These are phyloP conservation scores for Plantago ovata DNA, from an alignment of 257 asterid species.

Conservation along the genomic window DNA sequence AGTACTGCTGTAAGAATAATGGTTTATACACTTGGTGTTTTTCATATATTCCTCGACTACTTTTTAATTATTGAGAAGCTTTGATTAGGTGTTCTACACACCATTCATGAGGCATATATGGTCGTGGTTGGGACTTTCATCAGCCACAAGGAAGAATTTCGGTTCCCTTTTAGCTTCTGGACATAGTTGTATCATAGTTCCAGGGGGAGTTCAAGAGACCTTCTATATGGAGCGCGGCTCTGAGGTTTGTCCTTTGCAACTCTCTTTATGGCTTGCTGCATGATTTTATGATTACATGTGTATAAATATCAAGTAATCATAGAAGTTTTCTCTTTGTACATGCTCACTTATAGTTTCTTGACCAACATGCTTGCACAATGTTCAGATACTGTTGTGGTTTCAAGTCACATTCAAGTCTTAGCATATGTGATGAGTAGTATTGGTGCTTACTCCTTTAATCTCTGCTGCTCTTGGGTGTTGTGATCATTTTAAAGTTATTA, in stretches of 20 bases:
- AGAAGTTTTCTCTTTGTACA: neutral
- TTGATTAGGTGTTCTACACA: conserved; percentile 72
- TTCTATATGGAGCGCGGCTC: conserved; percentile 74
- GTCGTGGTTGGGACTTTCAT: conserved; percentile 90
- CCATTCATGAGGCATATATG: conserved; percentile 95
- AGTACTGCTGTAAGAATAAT: conserved; percentile 74
- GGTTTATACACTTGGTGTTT: conserved; percentile 7
- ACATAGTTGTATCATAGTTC: conserved; percentile 81
- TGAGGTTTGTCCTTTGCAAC: conserved; percentile 51
- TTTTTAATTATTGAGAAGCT: conserved; percentile 16
- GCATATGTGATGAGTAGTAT: too few relatives aligned
- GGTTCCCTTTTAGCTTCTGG: conserved; percentile 70
- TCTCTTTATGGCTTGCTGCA: conserved; percentile 14
- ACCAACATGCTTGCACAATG: too few relatives aligned
- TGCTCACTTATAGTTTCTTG: too few relatives aligned
- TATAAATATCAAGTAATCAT: conserved; percentile 9
- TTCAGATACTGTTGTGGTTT: too few relatives aligned
- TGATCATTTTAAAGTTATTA: too few relatives aligned
- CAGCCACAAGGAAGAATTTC: conserved; percentile 70
- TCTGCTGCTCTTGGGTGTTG: too few relatives aligned
- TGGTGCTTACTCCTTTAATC: too few relatives aligned
- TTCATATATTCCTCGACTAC: conserved; percentile 12
- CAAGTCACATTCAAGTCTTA: too few relatives aligned
- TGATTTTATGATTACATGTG: conserved; percentile 6
- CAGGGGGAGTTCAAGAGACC: conserved; percentile 95